Conservation (phyloP, 495 filamentous ascomycete species). For the Penicillium steckii region DNA sequence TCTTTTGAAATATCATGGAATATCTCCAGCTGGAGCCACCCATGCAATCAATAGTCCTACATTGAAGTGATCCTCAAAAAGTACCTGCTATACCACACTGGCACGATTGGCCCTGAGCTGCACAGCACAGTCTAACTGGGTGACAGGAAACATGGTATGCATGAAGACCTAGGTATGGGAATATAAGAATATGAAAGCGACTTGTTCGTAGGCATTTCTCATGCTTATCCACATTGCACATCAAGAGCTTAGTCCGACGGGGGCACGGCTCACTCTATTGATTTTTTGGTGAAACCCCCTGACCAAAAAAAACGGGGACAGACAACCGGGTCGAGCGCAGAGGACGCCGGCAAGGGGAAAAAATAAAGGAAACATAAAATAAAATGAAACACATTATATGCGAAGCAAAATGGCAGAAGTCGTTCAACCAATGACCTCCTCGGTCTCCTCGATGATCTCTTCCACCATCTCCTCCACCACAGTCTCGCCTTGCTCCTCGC, state of each 20-base stretch:
- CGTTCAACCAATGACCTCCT: conserved; percentile 66
- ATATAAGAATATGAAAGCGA: conserved; percentile 2
- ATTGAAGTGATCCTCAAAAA: too few species aligned
- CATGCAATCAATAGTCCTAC: too few species aligned
- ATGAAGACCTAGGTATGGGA: too few species aligned
- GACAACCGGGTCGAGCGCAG: conserved; percentile 24
- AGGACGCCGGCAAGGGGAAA: conserved; percentile 19
- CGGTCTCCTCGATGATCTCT: conserved; percentile 90
- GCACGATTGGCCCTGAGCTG: too few species aligned
- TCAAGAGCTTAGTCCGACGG: conserved; percentile 24
- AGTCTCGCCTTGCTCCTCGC: conserved; percentile 61
- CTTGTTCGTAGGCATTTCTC: conserved; percentile 34
- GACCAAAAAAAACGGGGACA: conserved; percentile 27
- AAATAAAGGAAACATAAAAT: conserved; percentile 25
- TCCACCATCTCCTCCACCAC: conserved; percentile 88
- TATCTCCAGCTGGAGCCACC: too few species aligned
- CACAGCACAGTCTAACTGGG: too few species aligned
- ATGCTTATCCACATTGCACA: conserved; percentile 39
- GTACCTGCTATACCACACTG: too few species aligned
- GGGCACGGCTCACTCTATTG: conserved; percentile 29
- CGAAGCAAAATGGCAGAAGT: conserved; percentile 26
- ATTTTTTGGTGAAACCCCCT: conserved; percentile 29
- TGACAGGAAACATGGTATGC: too few species aligned
- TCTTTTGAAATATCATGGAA: too few species aligned
- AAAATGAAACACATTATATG: conserved; percentile 43